Base-by-base conservation (phyloP, 1,284 basidiomycete species). In the Cystobasidium slooffiae region DNA sequence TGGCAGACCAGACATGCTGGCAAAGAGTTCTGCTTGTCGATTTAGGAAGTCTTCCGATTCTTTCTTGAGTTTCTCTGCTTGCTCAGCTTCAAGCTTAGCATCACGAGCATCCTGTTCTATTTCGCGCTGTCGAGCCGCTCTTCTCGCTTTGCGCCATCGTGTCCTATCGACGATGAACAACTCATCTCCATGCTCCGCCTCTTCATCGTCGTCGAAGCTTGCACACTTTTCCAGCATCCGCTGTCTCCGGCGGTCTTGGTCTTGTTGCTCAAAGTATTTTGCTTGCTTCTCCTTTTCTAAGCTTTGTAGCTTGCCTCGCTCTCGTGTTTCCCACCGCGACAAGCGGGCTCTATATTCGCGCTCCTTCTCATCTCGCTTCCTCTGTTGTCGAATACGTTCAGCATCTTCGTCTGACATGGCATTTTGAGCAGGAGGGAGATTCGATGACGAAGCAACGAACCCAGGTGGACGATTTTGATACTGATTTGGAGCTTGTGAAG, bases 31-130 rank as follows among this genome's bases (percentile, higher is more conserved):
- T 46, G 79, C 80, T 51, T 81, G 80, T 43, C 77, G 76, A 10
- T 77, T 76, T 46, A 81, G 76, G 78, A 81, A 81, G 18, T 77
- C 78, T 44, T 81, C 81, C 3, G 79, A 78, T 52, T 79, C 78
- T 56, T 79, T 80, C 9, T 73, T 53, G 46, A 81, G 67, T 7
- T 74, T 66, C n/a, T 79, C 81, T n/a, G 79, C 70, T 49, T 81
- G 77, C 58, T 78, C 77, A 3, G 73, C 74, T 67, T 82, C 81
- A 39, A 76, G 37, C n/a, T 77, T 75, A 12, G 78, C 77, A 63
- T 82, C 81, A n/a, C 78, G 77, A 3, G 76, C 75, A 64, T 82
- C 81, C 6, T 77, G 76, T 39, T 82, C 80, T 24, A 77, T 68
- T 74, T 82, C 81, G 6, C 81, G 76, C 18, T 75, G 61, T 8